Evolutionary conservation across 768 basidiomycete genomes (phyloP).

Genomic region (Daedalea quercina): DNA sequence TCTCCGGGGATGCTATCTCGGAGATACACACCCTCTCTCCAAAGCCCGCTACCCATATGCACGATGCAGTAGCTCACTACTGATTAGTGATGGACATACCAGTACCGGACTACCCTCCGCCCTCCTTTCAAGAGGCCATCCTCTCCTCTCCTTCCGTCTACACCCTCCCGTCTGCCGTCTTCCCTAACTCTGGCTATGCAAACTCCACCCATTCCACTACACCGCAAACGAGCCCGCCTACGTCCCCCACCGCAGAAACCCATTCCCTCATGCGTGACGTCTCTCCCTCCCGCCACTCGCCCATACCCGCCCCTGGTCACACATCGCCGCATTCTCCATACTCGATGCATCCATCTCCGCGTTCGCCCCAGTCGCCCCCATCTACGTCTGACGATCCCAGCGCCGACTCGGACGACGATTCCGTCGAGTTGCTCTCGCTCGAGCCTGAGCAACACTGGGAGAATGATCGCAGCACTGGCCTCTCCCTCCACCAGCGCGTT

Average conservation of each 20-base stretch:
- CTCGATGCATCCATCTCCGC: no score
- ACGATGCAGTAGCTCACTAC: no score
- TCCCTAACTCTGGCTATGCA: background rate
- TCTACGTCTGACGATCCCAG: conserved; percentile 17
- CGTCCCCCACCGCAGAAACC: background rate
- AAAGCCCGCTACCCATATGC: no score
- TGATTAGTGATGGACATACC: conserved; percentile 13
- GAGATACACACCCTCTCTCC: no score
- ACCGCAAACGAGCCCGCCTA: background rate
- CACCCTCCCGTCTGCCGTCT: conserved; percentile 4
- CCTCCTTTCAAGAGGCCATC: conserved; percentile 67
- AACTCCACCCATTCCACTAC: background rate
- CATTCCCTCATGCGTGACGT: background rate
- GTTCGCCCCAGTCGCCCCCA: background rate
- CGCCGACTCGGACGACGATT: conserved; percentile 44
- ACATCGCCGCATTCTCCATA: background rate
- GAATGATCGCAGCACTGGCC: conserved; percentile 35
- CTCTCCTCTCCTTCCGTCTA: conserved; percentile 13
- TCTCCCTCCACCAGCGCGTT: conserved; percentile 36
- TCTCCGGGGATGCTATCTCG: no score
- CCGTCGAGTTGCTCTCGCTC: conserved; percentile 46
- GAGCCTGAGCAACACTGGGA: conserved; percentile 38
- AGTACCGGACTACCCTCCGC: conserved; percentile 64
- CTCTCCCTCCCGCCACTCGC: background rate
- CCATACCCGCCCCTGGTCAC: background rate